phyloP scores from a whole-genome alignment of 1,284 basidiomycete species.

The Ganoderma sinense region DNA sequence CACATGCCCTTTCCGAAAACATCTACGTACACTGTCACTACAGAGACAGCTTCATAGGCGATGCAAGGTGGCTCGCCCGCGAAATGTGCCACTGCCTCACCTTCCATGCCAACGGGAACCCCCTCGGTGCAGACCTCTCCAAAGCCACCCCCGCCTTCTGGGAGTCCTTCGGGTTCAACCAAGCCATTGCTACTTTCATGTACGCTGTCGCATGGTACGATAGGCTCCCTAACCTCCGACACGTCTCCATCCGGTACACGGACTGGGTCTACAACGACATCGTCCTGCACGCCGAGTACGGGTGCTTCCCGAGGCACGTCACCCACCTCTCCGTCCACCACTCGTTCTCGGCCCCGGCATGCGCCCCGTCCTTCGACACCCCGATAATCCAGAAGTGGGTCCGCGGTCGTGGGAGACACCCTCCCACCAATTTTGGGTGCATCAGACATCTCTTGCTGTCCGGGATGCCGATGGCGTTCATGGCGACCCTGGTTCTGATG shows the following conservation, averaged over 20 bases:
- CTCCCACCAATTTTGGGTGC: slow-evolving; percentile 21
- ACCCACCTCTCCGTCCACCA: slow-evolving; percentile 41
- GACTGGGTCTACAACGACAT: slow-evolving; percentile 45
- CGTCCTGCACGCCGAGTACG: no score
- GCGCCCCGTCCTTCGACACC: slow-evolving; percentile 5
- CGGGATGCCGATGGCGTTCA: slow-evolving; percentile 38
- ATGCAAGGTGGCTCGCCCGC: slow-evolving; percentile 32
- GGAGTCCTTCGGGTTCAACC: slow-evolving; percentile 27
- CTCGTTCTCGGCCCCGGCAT: slow-evolving; percentile 27
- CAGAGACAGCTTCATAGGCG: slow-evolving; percentile 25
- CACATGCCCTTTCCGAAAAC: slow-evolving; percentile 35
- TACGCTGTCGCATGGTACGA: slow-evolving; percentile 36
- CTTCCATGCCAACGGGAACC: slow-evolving; percentile 37
- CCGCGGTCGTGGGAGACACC: slow-evolving; percentile 21
- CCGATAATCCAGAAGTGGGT: slow-evolving; percentile 24
- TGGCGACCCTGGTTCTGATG: slow-evolving; percentile 35
- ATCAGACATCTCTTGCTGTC: slow-evolving; percentile 34
- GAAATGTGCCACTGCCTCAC: slow-evolving; percentile 38
- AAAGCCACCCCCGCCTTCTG: slow-evolving; percentile 26
- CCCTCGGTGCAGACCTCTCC: not conserved
- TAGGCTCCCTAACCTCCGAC: slow-evolving; percentile 43
- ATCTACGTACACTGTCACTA: slow-evolving; percentile 27
- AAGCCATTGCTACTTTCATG: slow-evolving; percentile 20
- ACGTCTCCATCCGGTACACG: slow-evolving; percentile 42
- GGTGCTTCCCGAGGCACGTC: slow-evolving; percentile 18